A percentile compares a stretch with the other conserved stretches of the same genome.
Evolutionary conservation across 1,284 basidiomycete species (phyloP).

Genomic region (Cryptococcus sp.): DNA sequence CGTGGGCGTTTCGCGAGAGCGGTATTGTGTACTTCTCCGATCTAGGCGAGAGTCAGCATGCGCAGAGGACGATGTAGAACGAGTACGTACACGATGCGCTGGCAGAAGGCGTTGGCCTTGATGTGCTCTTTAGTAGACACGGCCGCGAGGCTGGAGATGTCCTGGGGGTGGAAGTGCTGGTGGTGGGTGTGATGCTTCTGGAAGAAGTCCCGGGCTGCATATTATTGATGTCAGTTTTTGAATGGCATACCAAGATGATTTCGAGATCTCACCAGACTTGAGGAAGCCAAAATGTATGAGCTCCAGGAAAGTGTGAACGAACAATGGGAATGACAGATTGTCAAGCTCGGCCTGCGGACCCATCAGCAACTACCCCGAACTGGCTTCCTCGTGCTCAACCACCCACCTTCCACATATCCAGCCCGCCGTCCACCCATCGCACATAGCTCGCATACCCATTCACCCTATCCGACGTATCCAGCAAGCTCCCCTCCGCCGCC

Average conservation of each 20-base stretch:
- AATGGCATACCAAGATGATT: background rate
- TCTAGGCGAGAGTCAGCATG: slow-evolving; percentile 9
- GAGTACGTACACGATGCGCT: slow-evolving; percentile 63
- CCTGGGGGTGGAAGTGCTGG: slow-evolving; percentile 64
- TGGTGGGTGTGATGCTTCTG: slow-evolving; percentile 67
- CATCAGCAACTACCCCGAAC: slow-evolving; percentile 5
- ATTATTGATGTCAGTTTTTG: slow-evolving; percentile 22
- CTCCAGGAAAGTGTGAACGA: slow-evolving; percentile 95
- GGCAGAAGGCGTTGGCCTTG: slow-evolving; percentile 74
- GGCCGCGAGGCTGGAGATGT: slow-evolving; percentile 76
- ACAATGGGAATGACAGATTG: slow-evolving; percentile 90
- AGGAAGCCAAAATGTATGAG: slow-evolving; percentile 86
- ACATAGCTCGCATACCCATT: slow-evolving; percentile 71
- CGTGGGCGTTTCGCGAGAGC: slow-evolving; percentile 88
- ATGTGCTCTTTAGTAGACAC: slow-evolving; percentile 82
- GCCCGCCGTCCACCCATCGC: slow-evolving; percentile 56
- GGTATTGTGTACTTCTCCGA: slow-evolving; percentile 86
- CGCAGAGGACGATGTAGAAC: background rate
- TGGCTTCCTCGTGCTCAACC: slow-evolving; percentile 56
- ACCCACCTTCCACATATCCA: slow-evolving; percentile 92
- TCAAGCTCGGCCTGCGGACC: slow-evolving; percentile 76
- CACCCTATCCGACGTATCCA: slow-evolving; percentile 78
- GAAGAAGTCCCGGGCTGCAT: slow-evolving; percentile 72
- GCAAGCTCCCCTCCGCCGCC: slow-evolving; percentile 52
- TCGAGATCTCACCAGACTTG: slow-evolving; percentile 67